Percentiles rank a stretch among this genome's conserved stretches.
These are phyloP conservation scores for Microcos paniculata DNA, from an alignment of 345 rosid genomes.

Conservation along the genomic window DNA sequence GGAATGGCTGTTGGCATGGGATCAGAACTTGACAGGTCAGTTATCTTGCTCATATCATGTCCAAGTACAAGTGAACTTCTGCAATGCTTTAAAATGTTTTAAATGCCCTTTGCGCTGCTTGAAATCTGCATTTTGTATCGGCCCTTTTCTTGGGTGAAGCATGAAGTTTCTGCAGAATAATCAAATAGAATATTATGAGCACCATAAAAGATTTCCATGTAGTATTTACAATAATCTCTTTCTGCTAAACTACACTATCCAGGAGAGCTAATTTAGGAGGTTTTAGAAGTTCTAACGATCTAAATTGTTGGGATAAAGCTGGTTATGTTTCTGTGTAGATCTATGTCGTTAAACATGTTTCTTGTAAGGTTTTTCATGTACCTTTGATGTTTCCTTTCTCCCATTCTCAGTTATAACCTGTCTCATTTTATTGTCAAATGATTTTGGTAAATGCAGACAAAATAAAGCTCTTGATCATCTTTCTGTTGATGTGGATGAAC, in stretches of 20 bases:
- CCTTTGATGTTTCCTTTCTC: not conserved
- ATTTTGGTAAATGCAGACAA: slow-evolving; percentile 64
- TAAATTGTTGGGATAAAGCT: no score
- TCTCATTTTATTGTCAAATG: slow-evolving; percentile 10
- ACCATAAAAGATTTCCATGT: no score
- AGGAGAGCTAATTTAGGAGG: no score
- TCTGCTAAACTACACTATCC: no score
- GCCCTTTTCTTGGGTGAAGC: no score
- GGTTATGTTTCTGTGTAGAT: no score
- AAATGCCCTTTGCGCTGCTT: not conserved
- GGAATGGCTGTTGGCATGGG: slow-evolving; percentile 97
- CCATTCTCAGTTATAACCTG: slow-evolving; percentile 4
- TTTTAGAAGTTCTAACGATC: no score
- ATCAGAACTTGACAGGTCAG: slow-evolving; percentile 74
- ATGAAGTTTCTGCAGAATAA: no score
- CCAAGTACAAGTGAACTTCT: not conserved
- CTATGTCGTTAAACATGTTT: not conserved
- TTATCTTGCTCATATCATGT: not conserved
- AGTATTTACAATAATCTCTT: no score
- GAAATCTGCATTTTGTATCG: not conserved
- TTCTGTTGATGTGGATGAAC: slow-evolving; percentile 71
- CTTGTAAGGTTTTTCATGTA: not conserved
- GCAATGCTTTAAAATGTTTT: not conserved
- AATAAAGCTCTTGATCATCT: slow-evolving; percentile 82
- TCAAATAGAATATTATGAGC: no score